Evolutionary conservation across 1,284 basidiomycete genomes (phyloP), one percentile per base, ranked within the genome.

Genomic region (Malassezia slooffiae): DNA sequence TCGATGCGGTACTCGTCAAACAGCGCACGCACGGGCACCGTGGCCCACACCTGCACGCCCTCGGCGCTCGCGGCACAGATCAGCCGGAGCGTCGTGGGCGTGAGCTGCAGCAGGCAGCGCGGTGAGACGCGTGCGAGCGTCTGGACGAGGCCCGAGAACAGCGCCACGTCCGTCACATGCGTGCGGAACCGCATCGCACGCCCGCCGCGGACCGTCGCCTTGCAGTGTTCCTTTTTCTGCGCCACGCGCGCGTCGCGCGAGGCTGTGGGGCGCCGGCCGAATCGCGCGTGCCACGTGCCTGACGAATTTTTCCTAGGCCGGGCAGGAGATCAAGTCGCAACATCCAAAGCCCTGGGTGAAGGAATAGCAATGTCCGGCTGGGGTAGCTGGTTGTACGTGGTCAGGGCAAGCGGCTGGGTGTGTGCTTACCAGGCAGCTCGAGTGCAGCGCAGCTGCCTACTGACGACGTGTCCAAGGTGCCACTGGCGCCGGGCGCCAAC

Each of bases 1-100:
- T 89, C 83, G 53, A 91, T 87, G 28, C 84, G 80, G 69, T 85
- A 89, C 49, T 80, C 75, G 5, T 75, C 76, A 72, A 90, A 91
- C 5, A 90, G 70, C 0, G 82, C 79, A n/a, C 78, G 75, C 72
- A 73, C 44, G 13, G 13, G 9, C 7, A 78, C 74, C 67, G 79
- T 79, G 55, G 12, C n/a, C n/a, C 29, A 41, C 30, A 9, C 24
- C 24, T 26, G 24, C 24, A 26, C 24, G 12, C 24, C 24, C 7
- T 26, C 24, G 7, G 24, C 24, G 12, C 24, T 26, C n/a, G n/a
- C n/a, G n/a, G n/a, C n/a, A n/a, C n/a, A n/a, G 22, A 39, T 23
- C 6, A 16, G 34, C 4, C 30, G 39, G 3, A 47, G 3, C 10
- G 80, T 80, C 55, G 46, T 30, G 2, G 46, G 40, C 15, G 46